Evolutionary conservation across 2,329 filamentous ascomycete species (phyloP).

Genomic region (Apiospora hydei): DNA sequence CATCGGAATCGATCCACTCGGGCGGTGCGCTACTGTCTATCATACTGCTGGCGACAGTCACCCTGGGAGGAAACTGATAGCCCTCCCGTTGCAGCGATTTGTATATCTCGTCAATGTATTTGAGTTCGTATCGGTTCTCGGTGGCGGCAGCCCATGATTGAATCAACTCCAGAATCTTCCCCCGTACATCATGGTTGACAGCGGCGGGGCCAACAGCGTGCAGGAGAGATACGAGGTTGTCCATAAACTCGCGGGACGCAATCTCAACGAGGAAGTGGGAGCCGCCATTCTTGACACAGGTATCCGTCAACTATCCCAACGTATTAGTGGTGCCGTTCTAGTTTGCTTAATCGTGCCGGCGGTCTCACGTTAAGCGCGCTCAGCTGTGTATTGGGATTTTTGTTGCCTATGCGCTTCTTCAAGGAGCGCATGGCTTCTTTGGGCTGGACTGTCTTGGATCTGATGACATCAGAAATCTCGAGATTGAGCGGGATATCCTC

Average conservation of each 20-base stretch:
- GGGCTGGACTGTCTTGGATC: conserved; percentile 95
- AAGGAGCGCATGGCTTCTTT: conserved; percentile 98
- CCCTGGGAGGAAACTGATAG: conserved; percentile 86
- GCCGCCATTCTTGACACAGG: conserved; percentile 98
- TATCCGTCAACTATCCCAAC: conserved; percentile 79
- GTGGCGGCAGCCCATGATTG: conserved; percentile 93
- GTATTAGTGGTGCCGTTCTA: conserved; percentile 23
- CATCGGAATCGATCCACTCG: conserved; percentile 97
- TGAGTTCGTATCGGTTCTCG: conserved; percentile 81
- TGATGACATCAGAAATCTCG: conserved; percentile 96
- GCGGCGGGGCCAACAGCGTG: conserved; percentile 78
- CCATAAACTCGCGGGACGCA: conserved; percentile 97
- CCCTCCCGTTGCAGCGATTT: conserved; percentile 82
- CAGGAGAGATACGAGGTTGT: conserved; percentile 90
- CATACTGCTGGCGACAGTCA: conserved; percentile 93
- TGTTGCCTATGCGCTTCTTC: conserved; percentile 93
- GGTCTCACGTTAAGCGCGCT: conserved; percentile 83
- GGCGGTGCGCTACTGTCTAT: conserved; percentile 97
- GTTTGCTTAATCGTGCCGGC: neutral
- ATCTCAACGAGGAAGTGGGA: conserved; percentile 95
- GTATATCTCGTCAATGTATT: conserved; percentile 91
- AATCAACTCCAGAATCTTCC: conserved; percentile 91
- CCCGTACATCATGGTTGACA: conserved; percentile 84
- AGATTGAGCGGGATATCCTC: conserved; percentile 98
- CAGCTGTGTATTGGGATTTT: conserved; percentile 96